Conservation (phyloP, 2,329 filamentous ascomycete species). For the Verticillium zaregamsianum region DNA sequence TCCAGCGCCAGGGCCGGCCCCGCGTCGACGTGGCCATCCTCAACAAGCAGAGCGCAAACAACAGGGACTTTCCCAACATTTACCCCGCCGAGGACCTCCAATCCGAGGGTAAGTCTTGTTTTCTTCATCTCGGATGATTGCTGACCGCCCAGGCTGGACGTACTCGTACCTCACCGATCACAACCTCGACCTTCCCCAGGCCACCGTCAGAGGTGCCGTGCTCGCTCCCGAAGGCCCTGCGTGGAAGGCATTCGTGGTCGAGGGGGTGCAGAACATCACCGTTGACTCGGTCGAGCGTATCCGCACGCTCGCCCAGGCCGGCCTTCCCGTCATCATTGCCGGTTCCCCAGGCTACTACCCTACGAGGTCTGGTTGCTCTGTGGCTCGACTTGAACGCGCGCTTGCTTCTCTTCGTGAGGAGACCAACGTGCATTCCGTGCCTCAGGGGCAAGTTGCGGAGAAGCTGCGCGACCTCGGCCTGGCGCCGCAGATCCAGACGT, state of each 20-base stretch:
- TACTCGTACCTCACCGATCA: conserved; percentile 41
- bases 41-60: conserved; percentile 1
- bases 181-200: conserved; percentile 34
- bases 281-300: conserved; percentile 25
- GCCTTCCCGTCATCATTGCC: conserved; percentile 37
- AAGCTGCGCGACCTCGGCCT: background rate
- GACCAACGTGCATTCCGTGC: background rate
- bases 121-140: background rate
- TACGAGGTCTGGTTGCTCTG: background rate
- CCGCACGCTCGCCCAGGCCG: conserved; percentile 26
- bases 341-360: conserved; percentile 1
- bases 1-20: conserved; percentile 32
- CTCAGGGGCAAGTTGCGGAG: background rate
- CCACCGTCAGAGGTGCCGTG: conserved; percentile 26
- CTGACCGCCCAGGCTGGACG: conserved; percentile 24
- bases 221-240: conserved; percentile 33
- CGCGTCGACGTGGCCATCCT: conserved; percentile 3
- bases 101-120: background rate
- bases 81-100: background rate
- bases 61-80: background rate
- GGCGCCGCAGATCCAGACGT: background rate
- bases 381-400: background rate
- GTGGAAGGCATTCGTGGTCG: conserved; percentile 39
- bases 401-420: background rate
- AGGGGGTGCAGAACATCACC: conserved; percentile 30